Conservation (phyloP, 2,329 filamentous ascomycete genomes). For the Botryotinia narcissicola region DNA sequence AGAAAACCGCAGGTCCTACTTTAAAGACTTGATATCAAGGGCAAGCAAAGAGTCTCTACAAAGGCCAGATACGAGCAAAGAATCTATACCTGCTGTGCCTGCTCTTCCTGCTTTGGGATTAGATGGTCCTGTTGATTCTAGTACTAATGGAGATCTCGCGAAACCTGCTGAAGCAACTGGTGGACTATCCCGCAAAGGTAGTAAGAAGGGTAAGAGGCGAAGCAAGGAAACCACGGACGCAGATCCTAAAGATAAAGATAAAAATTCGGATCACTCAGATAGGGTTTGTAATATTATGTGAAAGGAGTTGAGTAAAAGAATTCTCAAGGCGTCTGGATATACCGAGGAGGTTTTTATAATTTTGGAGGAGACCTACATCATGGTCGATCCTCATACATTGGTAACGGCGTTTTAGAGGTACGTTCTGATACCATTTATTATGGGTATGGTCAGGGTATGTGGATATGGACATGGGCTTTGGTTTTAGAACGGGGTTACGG, state of each 20-base stretch:
- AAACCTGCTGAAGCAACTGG: conserved; percentile 2
- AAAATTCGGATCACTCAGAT: conserved; percentile 41
- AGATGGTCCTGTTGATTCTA: conserved; percentile 19
- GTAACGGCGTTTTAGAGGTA: neutral
- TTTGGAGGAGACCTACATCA: neutral
- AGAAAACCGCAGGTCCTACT: conserved; percentile 54
- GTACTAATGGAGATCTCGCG: conserved; percentile 7
- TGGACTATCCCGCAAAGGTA: conserved; percentile 12
- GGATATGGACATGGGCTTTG: neutral
- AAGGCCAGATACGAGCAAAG: conserved; percentile 22
- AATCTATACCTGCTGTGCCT: neutral
- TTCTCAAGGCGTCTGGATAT: neutral
- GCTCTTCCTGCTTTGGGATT: conserved; percentile 13
- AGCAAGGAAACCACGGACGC: conserved; percentile 28
- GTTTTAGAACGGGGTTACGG: neutral
- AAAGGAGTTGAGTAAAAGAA: neutral
- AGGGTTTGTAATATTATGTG: conserved; percentile 52
- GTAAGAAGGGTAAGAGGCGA: conserved; percentile 26
- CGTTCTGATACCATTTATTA: neutral
- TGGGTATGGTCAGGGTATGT: neutral
- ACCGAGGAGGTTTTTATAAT: neutral
- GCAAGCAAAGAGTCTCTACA: conserved; percentile 35
- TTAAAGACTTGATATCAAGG: conserved; percentile 45
- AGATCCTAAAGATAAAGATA: conserved; percentile 32
- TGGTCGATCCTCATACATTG: conserved; percentile 4